Percentiles rank a stretch among this genome's conserved stretches.
phyloP scores from a whole-genome alignment of 768 basidiomycete genomes.

The Tylopilus intermedius region DNA sequence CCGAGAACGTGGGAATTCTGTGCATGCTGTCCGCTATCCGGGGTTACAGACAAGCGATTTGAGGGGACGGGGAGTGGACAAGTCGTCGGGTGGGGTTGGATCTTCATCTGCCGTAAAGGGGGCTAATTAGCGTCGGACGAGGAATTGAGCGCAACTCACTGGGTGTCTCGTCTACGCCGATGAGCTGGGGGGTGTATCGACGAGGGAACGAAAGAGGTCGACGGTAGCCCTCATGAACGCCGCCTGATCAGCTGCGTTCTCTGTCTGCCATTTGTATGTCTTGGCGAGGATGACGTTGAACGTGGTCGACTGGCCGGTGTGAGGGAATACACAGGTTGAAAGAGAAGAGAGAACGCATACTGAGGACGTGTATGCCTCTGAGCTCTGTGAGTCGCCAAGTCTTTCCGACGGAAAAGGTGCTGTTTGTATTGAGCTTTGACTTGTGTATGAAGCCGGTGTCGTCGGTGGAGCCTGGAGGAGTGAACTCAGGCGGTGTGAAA shows the following conservation, averaged over 20 bases:
- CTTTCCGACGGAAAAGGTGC: conserved; percentile 94
- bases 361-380: conserved; percentile 67
- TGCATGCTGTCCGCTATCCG: conserved; percentile 21
- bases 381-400: conserved; percentile 88
- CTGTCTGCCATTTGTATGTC: conserved; percentile 88
- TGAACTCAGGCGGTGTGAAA: neutral
- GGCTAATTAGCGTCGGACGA: neutral
- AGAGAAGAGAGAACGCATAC: conserved; percentile 46
- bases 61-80: conserved; percentile 3
- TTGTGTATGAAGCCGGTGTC: conserved; percentile 83
- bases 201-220: conserved; percentile 51
- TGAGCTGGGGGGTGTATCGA: conserved; percentile 46
- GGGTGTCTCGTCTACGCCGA: conserved; percentile 47
- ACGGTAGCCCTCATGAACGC: conserved; percentile 66
- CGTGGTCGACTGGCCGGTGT: conserved; percentile 43
- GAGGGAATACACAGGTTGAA: conserved; percentile 14
- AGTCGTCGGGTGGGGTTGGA: neutral
- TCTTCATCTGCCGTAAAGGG: conserved; percentile 17
- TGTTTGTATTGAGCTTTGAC: conserved; percentile 92
- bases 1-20: conserved; percentile 23
- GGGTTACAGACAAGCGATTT: conserved; percentile 5
- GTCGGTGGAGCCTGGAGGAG: conserved; percentile 48
- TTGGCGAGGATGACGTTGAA: conserved; percentile 86
- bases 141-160: conserved; percentile 25
- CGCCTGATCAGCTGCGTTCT: conserved; percentile 65